Base-by-base conservation (phyloP, 331 rosid species). In the Pyrus hybrid region DNA sequence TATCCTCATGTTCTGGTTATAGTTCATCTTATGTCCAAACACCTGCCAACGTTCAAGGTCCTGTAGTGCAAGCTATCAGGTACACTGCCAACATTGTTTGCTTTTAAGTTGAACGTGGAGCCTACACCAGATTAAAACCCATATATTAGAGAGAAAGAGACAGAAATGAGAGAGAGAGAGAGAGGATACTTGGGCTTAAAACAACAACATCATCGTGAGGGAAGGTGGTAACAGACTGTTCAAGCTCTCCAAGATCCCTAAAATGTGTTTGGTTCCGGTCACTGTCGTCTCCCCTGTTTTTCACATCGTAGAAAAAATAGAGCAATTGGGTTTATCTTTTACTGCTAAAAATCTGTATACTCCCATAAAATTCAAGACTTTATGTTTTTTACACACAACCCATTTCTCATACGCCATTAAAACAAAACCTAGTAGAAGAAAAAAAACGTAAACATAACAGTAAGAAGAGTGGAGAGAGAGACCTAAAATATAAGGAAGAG, bases 231-330 rank as follows among this genome's bases (percentile, higher is more conserved):
- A 88, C 76, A 74, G 91, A 85, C 47, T 86, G 91, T 35, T 87
- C 91, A 87, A 88, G 88, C 62, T 87, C 94, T 28, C 86, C 91
- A 80, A 93, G 82, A 78, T 88, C 88, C 77, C 82, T 60, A 72
- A 88, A 88, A 53, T 91, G 87, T 33, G 85, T 66, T 47, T 63
- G 79, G 80, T 80, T 85, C 79, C 84, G 63, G 45, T 66, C 75
- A 41, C 79, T 53, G 29, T 87, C 88, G 17, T 86, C 89, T 84
- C 88, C 96, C 78, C 96, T 93, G 89, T 86, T 88, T 80, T 26
- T 13, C 30, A 20, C 78, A 74, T 2, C n/a, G n/a, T 69, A 78
- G 73, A 73, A 74, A 74, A 72, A 85, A 86, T 80, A 84, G 72
- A 85, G 81, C 64, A 13, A 73, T 20, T 33, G 47, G 30, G 77